Evolutionary conservation across 2,329 filamentous ascomycete species (phyloP), one percentile per base, ranked within the genome.

Genomic region (Colletotrichum neosansevieriae): DNA sequence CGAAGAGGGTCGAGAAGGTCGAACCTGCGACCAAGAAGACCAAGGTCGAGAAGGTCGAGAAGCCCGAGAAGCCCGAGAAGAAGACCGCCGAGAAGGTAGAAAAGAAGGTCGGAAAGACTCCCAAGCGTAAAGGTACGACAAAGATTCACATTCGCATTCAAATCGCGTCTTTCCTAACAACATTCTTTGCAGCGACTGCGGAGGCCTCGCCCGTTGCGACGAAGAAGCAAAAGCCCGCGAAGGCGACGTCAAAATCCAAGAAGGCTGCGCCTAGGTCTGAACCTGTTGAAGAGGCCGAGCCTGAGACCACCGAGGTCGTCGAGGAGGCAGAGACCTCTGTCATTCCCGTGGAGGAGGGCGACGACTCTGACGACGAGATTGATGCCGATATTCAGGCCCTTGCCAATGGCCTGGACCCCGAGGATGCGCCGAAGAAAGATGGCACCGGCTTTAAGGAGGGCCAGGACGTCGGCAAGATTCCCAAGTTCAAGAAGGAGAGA

Each of bases 401-500:
- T 6, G 84, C 83, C 10, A 78, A 79, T 32, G 76, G 79, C 63
- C 71, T 85, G 9, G 80, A 84, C 32, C 81, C 82, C 32, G 80
- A 83, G 40, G 73, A 73, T 24, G 76, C 76, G 34, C 73, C 71
- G 34, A 75, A 75, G 17, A 76, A 74, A 6, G 76, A 81, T 62
- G 75, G 74, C 34, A 76, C 77, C 50, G 74, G 74, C 34, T 85
- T 82, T 75, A 79, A 85, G 73, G 72, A 81, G n/a, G 84, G 83
- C 15, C 82, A 85, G 72, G 82, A 84, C 49, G 81, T 86, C 9
- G 84, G 84, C 74, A 84, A 84, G 75, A 81, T 85, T 42, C 86
- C 86, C 61, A 78, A 84, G 70, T 75, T 82, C 19, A 81, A 82
- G 72, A 81, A 83, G 54, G 75, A 79, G 71, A 82, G 84, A 73